Evolutionary conservation across 129 eudicot species (phyloP).

Genomic region (Kitagawia praeruptora): DNA sequence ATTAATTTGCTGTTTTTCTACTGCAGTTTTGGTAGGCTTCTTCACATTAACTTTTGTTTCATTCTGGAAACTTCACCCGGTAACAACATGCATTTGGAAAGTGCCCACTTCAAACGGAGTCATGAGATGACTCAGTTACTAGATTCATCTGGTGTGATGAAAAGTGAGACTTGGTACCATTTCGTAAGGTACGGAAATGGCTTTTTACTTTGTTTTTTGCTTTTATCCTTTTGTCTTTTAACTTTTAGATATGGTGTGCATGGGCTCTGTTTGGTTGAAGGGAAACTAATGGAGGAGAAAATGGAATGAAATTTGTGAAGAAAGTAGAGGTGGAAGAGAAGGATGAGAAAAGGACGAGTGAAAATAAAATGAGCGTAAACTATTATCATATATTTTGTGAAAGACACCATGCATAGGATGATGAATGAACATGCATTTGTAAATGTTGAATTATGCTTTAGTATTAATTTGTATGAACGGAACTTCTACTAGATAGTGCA

Average conservation of each 20-base stretch:
- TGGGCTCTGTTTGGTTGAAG: neutral
- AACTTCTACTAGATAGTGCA: too few species aligned
- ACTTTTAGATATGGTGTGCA: neutral
- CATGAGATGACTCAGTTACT: constrained; percentile 98
- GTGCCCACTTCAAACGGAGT: constrained; percentile 96
- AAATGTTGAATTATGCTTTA: too few species aligned
- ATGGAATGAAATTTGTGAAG: neutral
- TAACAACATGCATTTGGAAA: constrained; percentile 93
- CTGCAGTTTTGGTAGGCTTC: constrained; percentile 88
- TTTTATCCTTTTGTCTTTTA: neutral
- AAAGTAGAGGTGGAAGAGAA: neutral
- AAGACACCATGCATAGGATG: neutral
- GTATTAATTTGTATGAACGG: neutral
- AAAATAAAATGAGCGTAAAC: neutral
- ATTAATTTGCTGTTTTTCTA: constrained; percentile 6
- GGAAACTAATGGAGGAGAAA: too few species aligned
- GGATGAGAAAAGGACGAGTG: neutral
- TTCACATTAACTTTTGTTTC: constrained; percentile 97
- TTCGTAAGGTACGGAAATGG: constrained; percentile 59
- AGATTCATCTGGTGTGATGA: constrained; percentile 95
- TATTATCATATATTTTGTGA: neutral
- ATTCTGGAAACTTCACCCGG: constrained; percentile 97
- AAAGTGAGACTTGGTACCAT: constrained; percentile 82
- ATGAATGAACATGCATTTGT: neutral
- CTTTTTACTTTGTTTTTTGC: neutral